A percentile compares a stretch with the other conserved stretches of the same genome.
phyloP scores from a whole-genome alignment of 345 rosid genomes.

The Boechera stricta region DNA sequence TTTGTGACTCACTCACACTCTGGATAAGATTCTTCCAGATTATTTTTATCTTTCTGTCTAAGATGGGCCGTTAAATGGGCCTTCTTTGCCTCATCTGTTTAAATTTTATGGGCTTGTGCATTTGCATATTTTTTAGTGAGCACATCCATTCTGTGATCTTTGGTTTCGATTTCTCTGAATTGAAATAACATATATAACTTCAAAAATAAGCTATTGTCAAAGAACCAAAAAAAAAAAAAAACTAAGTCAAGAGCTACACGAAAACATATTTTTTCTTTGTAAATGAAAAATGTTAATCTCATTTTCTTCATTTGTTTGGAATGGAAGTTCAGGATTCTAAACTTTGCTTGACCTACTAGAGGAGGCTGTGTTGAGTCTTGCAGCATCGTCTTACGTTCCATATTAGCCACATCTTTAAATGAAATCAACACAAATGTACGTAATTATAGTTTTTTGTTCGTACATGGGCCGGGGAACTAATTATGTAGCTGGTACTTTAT shows the following conservation, averaged over 20 bases:
- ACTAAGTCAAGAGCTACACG: neutral
- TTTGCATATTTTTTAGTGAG: neutral
- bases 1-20: constrained; percentile 31
- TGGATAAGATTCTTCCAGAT: constrained; percentile 40
- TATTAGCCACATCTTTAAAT: neutral
- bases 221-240: too few relatives aligned
- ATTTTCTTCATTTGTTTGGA: neutral
- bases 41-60: neutral
- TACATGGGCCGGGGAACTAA: neutral
- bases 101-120: neutral
- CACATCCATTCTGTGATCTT: too few relatives aligned
- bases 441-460: neutral
- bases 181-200: too few relatives aligned
- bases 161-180: too few relatives aligned
- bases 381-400: neutral
- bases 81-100: neutral
- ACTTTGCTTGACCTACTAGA: neutral
- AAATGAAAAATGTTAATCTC: neutral
- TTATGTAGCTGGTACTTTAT: neutral
- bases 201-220: too few relatives aligned
- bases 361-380: neutral
- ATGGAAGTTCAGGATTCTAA: neutral
- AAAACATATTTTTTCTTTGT: neutral
- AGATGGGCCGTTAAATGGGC: neutral
- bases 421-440: neutral